These are phyloP conservation scores for Ophiocordyceps camponoti-saundersi DNA, from an alignment of 2,329 filamentous ascomycete genomes.

Conservation along the genomic window DNA sequence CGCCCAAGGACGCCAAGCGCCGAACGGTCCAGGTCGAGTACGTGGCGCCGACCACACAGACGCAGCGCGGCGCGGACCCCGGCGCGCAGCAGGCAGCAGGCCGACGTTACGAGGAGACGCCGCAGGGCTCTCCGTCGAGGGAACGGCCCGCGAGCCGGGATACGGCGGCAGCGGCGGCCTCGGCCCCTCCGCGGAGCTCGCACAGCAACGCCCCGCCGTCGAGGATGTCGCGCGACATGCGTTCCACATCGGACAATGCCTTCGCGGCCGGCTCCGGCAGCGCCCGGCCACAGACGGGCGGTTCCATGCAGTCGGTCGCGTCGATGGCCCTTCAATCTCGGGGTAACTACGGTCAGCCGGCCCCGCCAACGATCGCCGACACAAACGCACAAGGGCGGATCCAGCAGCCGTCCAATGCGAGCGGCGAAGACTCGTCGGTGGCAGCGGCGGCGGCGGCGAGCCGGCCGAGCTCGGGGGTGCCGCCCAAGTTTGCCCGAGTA, in stretches of 20 bases:
- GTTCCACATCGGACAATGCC: conserved; percentile 21
- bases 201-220: conserved; percentile 16
- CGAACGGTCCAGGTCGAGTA: conserved; percentile 96
- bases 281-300: conserved; percentile 61
- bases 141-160: conserved; percentile 47
- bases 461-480: conserved; percentile 43
- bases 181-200: conserved; percentile 30
- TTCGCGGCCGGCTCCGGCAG: conserved; percentile 23
- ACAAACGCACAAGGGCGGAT: conserved; percentile 84
- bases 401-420: conserved; percentile 45
- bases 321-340: conserved; percentile 49
- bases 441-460: conserved; percentile 25
- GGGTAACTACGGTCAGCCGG: conserved; percentile 69
- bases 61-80: conserved; percentile 44
- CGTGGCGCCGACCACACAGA: conserved; percentile 78
- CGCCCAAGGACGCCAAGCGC: conserved; percentile 75
- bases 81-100: conserved; percentile 9
- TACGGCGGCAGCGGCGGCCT: conserved; percentile 26
- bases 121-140: conserved; percentile 15
- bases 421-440: conserved; percentile 27
- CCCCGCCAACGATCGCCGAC: conserved; percentile 69
- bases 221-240: conserved; percentile 14
- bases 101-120: conserved; percentile 26
- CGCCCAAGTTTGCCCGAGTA: conserved; percentile 39
- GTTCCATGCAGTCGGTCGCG: conserved; percentile 53